Percentiles rank a stretch among this genome's conserved stretches.
Evolutionary conservation across 345 rosid genomes (phyloP).

Genomic region (Euclidium syriacum): DNA sequence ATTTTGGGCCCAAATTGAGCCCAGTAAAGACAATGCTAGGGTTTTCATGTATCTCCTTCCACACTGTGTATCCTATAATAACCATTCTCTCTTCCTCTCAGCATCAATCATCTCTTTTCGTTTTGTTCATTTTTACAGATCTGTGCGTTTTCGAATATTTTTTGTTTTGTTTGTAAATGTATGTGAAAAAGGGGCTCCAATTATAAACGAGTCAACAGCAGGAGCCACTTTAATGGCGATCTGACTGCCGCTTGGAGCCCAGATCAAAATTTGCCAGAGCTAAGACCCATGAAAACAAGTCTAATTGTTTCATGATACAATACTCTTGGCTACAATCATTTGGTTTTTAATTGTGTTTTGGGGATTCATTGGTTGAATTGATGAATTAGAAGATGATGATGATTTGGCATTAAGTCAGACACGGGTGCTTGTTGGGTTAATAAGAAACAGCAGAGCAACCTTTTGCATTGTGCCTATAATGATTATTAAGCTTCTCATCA

Average conservation of each 20-base stretch:
- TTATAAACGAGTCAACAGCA: conserved; percentile 31
- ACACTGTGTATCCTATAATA: background rate
- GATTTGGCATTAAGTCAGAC: conserved; percentile 35
- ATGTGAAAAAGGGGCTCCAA: conserved; percentile 13
- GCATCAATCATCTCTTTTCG: background rate
- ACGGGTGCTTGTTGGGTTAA: conserved; percentile 31
- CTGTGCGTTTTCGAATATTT: background rate
- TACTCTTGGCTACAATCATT: conserved; percentile 16
- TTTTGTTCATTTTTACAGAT: background rate
- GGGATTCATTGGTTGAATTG: too few species aligned
- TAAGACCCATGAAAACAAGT: conserved; percentile 37
- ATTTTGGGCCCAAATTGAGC: background rate
- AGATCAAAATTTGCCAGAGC: conserved; percentile 22
- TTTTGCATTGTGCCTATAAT: conserved; percentile 32
- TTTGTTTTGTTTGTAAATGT: too few species aligned
- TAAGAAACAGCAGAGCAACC: conserved; percentile 32
- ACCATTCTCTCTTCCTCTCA: background rate
- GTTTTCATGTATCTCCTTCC: background rate
- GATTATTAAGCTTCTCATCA: conserved; percentile 18
- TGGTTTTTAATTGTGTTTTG: background rate
- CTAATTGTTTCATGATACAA: conserved; percentile 27
- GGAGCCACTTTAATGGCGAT: conserved; percentile 27
- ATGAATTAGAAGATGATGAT: background rate
- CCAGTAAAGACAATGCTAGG: background rate
- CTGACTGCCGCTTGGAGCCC: conserved; percentile 39